Evolutionary conservation across 305 asterid genomes (phyloP), one percentile per base, ranked within the genome.

Genomic region (Solanum hybrid): DNA sequence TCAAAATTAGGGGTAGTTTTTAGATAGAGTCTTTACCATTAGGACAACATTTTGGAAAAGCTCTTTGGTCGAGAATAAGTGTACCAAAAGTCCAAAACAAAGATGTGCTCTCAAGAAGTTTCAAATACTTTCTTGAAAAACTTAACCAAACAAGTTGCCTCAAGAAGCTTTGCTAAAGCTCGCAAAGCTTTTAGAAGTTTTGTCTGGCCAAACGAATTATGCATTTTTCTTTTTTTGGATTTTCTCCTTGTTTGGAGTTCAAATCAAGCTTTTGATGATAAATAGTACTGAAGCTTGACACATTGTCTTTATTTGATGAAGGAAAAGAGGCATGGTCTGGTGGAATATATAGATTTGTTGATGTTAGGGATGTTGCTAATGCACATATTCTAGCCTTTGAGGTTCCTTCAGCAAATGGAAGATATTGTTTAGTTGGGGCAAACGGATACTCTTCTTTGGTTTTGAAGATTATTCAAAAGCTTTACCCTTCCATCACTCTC

Each of bases 351-450:
- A 40, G 64, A 31, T 88, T 35, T 7, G 95, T 94, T 7, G 95
- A 94, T 91, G 93, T 92, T 86, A 92, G 93, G 91, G 95, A 94
- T 88, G 94, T 93, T 36, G 94, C 92, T 13, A 6, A 26, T 81
- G 95, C 94, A 35, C 96, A 94, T 87, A 56, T 92, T 46, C 16
- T 90, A 89, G 95, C 92, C 7, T 88, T 92, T 51, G 96, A 94
- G 88, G 89, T 88, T 31, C 90, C 92, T 42, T 92, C 91, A 13
- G 93, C 96, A 1, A 93, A 51, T 40, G 95, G 95, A 17, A 91
- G 95, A 88, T 92, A 92, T 46, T 38, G 89, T 46, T 24, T 94
- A 12, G 91, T 91, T 71, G 93, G 77, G 7, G 87, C 40, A 32
- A 20, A 6, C 13, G 8, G 90, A 35, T 85, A 89, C 26, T 66